Conservation (phyloP, 345 rosid genomes). For the Aquilaria malaccensis region DNA sequence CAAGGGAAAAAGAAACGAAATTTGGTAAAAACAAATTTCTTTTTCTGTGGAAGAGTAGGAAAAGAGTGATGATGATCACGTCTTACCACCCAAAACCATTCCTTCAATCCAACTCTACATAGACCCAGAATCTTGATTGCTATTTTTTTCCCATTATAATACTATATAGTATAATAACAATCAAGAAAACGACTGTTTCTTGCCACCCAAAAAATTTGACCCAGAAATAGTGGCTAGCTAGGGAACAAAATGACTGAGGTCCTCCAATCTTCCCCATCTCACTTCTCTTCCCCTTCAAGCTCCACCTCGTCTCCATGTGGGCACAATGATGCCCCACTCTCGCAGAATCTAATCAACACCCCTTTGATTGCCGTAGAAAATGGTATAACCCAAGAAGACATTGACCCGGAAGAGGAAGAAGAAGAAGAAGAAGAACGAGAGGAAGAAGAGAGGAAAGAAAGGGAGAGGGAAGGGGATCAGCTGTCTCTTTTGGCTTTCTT, state of each 20-base stretch:
- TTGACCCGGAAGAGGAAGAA: slow-evolving; percentile 14
- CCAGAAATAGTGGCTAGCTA: slow-evolving; percentile 3
- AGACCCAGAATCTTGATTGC: slow-evolving; percentile 16
- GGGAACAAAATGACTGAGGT: slow-evolving; percentile 61
- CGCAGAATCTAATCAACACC: slow-evolving; percentile 34
- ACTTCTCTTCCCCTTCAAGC: slow-evolving; percentile 92
- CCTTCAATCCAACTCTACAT: slow-evolving; percentile 85
- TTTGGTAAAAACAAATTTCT: no score
- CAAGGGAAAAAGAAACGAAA: slow-evolving; percentile 2
- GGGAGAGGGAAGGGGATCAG: slow-evolving; percentile 41
- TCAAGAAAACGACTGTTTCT: slow-evolving; percentile 29
- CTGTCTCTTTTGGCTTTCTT: slow-evolving; percentile 57
- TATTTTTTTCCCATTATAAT: neutral
- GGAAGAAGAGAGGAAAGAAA: slow-evolving; percentile 17
- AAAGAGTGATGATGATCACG: slow-evolving; percentile 49
- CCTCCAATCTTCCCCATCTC: slow-evolving; percentile 60
- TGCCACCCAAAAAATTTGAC: slow-evolving; percentile 27
- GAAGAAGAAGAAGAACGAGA: slow-evolving; percentile 11
- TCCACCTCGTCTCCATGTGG: slow-evolving; percentile 53
- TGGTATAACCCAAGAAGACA: slow-evolving; percentile 24
- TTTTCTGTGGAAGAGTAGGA: neutral
- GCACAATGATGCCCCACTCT: slow-evolving; percentile 38
- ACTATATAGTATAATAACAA: neutral
- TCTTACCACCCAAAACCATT: slow-evolving; percentile 50
- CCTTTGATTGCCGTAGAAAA: slow-evolving; percentile 13